Base-by-base conservation (phyloP, 768 basidiomycete species). In the Pisolithus sp. region DNA sequence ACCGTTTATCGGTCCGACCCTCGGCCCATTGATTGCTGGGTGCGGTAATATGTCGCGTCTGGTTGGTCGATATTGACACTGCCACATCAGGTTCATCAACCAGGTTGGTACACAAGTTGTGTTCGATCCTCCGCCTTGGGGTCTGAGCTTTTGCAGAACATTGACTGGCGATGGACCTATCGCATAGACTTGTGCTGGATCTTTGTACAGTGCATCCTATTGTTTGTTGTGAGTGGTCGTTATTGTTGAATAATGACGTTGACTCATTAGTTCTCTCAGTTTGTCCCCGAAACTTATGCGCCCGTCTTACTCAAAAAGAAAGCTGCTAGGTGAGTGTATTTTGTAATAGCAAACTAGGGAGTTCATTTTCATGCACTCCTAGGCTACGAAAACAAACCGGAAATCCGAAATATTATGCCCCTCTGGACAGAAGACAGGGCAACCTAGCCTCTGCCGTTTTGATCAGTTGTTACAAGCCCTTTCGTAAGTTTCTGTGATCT, bases 101-200 rank as follows among this genome's bases (percentile, higher is more conserved):
- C 78, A 85, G 64, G 80, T 79, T 42, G 49, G 71, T 51, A n/a
- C 9, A 10, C 26, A 17, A 26, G 17, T 24, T 24, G n/a, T 20
- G 28, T 13, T 23, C 12, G n/a, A 37, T 28, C 46, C 5, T n/a
- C 39, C 7, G 34, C 9, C 23, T 18, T 3, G 12, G n/a, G 1
- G 49, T 44, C 48, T 57, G 41, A 57, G 46, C 2, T 34, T n/a
- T 0, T 41, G 39, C 45, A 86, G 78, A 71, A 83, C 57, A 54
- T 75, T 1, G 59, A 75, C 43, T 87, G 86, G 86, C 68, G 85
- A 53, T 92, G 89, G 89, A 88, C 87, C 0, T 93, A 83, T 68
- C 80, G 82, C 51, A 67, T 86, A 15, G 63, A 85, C 51, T 54
- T 83, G 2, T 86, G 86, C 20, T 93, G 89, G 91, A 73, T 77